A percentile compares a stretch with the other conserved stretches of the same genome.
Conservation (phyloP, 805 yeast species). For the Candida germanica region DNA sequence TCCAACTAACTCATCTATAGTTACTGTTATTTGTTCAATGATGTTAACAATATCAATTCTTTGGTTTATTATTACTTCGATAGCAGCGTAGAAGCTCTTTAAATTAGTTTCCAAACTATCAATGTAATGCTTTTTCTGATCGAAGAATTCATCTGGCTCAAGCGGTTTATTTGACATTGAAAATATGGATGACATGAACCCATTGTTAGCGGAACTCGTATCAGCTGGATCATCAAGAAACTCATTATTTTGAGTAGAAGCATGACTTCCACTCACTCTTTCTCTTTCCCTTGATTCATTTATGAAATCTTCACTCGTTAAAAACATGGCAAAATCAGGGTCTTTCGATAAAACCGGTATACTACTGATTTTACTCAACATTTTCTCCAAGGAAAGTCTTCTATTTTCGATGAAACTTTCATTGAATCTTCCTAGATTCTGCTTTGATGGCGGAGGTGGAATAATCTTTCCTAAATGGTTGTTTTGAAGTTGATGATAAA, state of each 20-base stretch:
- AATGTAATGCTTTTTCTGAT: slow-evolving; percentile 62
- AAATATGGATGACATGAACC: slow-evolving; percentile 70
- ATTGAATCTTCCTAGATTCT: slow-evolving; percentile 90
- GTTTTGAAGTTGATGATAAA: slow-evolving; percentile 80
- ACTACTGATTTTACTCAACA: slow-evolving; percentile 71
- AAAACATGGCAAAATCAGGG: slow-evolving; percentile 71
- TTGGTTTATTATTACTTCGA: slow-evolving; percentile 73
- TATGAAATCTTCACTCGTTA: slow-evolving; percentile 68
- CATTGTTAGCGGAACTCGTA: slow-evolving; percentile 26
- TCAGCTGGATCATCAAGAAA: slow-evolving; percentile 35
- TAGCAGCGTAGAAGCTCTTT: slow-evolving; percentile 60
- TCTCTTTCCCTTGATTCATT: slow-evolving; percentile 71
- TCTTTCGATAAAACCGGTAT: slow-evolving; percentile 62
- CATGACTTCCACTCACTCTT: slow-evolving; percentile 51
- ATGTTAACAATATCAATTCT: slow-evolving; percentile 69
- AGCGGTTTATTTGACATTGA: slow-evolving; percentile 63
- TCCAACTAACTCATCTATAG: slow-evolving; percentile 58
- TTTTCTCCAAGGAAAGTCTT: slow-evolving; percentile 77
- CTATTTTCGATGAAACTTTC: slow-evolving; percentile 86
- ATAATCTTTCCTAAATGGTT: slow-evolving; percentile 88
- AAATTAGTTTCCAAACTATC: slow-evolving; percentile 74
- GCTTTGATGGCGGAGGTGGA: slow-evolving; percentile 92
- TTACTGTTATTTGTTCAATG: slow-evolving; percentile 61
- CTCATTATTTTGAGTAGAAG: slow-evolving; percentile 36
- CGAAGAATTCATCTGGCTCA: slow-evolving; percentile 79